Conservation (phyloP, 1,139 yeast species). For the Yamadazyma atlantica region DNA sequence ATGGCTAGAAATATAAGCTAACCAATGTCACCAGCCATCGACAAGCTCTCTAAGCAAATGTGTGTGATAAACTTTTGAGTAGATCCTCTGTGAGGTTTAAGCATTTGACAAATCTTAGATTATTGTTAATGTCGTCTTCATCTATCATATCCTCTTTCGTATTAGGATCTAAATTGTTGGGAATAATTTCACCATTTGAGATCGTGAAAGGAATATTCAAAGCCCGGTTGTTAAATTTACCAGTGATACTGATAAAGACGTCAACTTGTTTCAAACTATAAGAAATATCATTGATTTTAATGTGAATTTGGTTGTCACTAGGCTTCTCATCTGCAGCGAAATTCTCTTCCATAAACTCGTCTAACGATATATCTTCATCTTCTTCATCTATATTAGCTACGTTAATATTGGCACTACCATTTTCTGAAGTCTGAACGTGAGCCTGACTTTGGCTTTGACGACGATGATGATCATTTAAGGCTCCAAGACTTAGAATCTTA, state of each 20-base stretch:
- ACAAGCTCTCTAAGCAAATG: background rate
- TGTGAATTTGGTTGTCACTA: conserved; percentile 14
- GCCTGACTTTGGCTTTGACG: conserved; percentile 7
- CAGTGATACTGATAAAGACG: conserved; percentile 23
- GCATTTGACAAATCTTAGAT: conserved; percentile 21
- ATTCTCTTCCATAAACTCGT: conserved; percentile 14
- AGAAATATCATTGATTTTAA: conserved; percentile 27
- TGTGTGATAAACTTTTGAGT: conserved; percentile 17
- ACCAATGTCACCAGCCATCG: no score
- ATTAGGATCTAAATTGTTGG: conserved; percentile 3
- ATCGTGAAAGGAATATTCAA: conserved; percentile 25
- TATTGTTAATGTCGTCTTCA: conserved; percentile 13
- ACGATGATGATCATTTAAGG: conserved; percentile 19
- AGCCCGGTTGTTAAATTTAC: conserved; percentile 15
- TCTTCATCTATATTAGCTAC: conserved; percentile 5
- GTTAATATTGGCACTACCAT: background rate
- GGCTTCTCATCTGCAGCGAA: conserved; percentile 4
- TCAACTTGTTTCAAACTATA: conserved; percentile 23
- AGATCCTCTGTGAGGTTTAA: conserved; percentile 37
- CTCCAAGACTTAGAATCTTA: conserved; percentile 37
- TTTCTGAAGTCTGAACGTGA: conserved; percentile 13
- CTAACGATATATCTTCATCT: conserved; percentile 11
- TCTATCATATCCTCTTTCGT: conserved; percentile 22
- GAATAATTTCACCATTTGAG: conserved; percentile 28
- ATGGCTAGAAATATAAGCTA: no score